Evolutionary conservation across 768 basidiomycete genomes (phyloP).

Genomic region (Erythrobasidium yunnanense): DNA sequence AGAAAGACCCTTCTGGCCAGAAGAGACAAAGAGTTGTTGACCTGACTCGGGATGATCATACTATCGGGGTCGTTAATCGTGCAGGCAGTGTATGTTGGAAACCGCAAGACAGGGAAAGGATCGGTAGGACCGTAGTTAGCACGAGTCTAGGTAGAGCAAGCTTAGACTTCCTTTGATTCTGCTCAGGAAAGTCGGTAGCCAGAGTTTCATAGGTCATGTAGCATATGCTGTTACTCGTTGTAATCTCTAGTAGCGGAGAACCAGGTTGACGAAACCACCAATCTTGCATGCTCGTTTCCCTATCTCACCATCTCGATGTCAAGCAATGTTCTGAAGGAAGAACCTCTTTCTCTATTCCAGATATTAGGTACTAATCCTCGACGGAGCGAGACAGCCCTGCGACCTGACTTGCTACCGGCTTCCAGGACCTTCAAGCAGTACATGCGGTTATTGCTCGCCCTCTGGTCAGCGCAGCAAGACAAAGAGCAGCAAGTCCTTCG

Average conservation of each 20-base stretch:
- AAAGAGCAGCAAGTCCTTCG: constrained; percentile 5
- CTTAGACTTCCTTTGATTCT: not conserved
- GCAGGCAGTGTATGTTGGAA: constrained; percentile 12
- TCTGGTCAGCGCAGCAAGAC: constrained; percentile 6
- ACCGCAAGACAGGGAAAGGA: not conserved
- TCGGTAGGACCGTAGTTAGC: not conserved
- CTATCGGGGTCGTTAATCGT: not conserved
- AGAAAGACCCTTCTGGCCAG: not conserved
- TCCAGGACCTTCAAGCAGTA: constrained; percentile 23
- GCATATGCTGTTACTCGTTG: not conserved
- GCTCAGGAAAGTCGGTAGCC: not conserved
- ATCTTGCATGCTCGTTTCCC: not conserved
- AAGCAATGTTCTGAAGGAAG: too few relatives aligned
- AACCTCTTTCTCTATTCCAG: constrained; percentile 22
- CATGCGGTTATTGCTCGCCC: constrained; percentile 23
- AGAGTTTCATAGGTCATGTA: too few relatives aligned
- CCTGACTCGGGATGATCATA: not conserved
- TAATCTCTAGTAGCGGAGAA: not conserved
- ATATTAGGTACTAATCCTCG: constrained; percentile 1
- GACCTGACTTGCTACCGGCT: too few relatives aligned
- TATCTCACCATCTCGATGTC: not conserved
- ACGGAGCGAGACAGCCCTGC: too few relatives aligned
- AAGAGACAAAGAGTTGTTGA: not conserved
- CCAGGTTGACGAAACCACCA: not conserved
- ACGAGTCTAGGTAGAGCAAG: constrained; percentile 13